Evolutionary conservation across 305 asterid species (phyloP).

Genomic region (Fraxinus nigra): DNA sequence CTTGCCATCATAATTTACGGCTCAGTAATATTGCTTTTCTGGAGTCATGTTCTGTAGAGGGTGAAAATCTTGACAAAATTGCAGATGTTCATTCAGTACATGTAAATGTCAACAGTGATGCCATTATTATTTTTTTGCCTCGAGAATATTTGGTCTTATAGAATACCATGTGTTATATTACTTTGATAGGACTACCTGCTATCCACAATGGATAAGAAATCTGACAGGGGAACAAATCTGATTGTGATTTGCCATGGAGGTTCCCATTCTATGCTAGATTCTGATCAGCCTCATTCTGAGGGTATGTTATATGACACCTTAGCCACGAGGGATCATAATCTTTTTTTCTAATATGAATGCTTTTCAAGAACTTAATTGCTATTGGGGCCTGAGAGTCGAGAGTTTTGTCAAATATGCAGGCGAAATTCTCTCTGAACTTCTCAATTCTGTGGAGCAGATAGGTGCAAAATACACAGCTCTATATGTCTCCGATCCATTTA

Average conservation of each 20-base stretch:
- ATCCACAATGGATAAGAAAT: slow-evolving; percentile 47
- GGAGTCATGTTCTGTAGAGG: slow-evolving; percentile 67
- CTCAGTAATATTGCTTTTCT: slow-evolving; percentile 54
- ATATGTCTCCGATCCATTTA: slow-evolving; percentile 75
- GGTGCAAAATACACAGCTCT: slow-evolving; percentile 71
- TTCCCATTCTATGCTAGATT: slow-evolving; percentile 30
- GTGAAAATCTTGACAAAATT: slow-evolving; percentile 58
- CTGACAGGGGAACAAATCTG: slow-evolving; percentile 55
- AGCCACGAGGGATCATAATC: slow-evolving; percentile 8
- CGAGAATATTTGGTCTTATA: slow-evolving; percentile 16
- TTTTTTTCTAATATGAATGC: neutral
- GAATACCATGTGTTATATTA: slow-evolving; percentile 12
- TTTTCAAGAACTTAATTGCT: slow-evolving; percentile 16
- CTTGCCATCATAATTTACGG: slow-evolving; percentile 56
- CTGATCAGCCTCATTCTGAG: slow-evolving; percentile 56
- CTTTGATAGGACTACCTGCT: slow-evolving; percentile 61
- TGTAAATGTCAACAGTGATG: slow-evolving; percentile 42
- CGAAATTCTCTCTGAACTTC: slow-evolving; percentile 59
- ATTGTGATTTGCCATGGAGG: slow-evolving; percentile 68
- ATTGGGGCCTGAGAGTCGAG: slow-evolving; percentile 1
- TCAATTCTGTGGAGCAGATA: slow-evolving; percentile 57
- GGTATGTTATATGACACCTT: slow-evolving; percentile 38
- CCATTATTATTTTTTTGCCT: neutral
- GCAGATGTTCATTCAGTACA: slow-evolving; percentile 55
- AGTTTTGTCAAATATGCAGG: slow-evolving; percentile 51